A percentile compares a stretch with the other conserved stretches of the same genome.
Conservation (phyloP, 805 yeast genomes). For the Lachancea thermotolerans region DNA sequence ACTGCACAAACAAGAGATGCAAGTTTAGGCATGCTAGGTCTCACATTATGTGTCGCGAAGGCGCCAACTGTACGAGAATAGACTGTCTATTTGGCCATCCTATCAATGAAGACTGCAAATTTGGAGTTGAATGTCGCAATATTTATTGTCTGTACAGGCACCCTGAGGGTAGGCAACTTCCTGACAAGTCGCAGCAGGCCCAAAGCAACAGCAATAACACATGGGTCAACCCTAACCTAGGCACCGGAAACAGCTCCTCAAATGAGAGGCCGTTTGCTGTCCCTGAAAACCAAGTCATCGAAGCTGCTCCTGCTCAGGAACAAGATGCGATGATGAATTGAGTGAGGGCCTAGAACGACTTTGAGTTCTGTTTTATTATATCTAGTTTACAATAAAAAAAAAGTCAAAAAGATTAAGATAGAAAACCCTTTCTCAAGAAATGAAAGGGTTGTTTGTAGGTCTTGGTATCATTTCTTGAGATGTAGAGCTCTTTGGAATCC, state of each 20-base stretch:
- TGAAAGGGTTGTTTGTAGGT: not conserved
- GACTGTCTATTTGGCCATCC: slow-evolving; percentile 87
- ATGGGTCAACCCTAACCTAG: slow-evolving; percentile 21
- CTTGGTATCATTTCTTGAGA: not conserved
- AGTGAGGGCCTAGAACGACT: not conserved
- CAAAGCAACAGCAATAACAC: slow-evolving; percentile 24
- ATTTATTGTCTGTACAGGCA: slow-evolving; percentile 66
- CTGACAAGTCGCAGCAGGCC: slow-evolving; percentile 31
- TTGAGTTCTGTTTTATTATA: slow-evolving; percentile 2
- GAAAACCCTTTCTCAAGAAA: not conserved
- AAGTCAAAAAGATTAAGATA: slow-evolving; percentile 14
- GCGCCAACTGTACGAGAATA: slow-evolving; percentile 65
- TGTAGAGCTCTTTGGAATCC: not conserved
- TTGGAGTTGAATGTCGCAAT: slow-evolving; percentile 69
- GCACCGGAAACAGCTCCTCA: slow-evolving; percentile 33
- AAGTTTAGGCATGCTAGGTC: slow-evolving; percentile 80
- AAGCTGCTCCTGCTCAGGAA: slow-evolving; percentile 52
- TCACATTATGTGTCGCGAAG: slow-evolving; percentile 71
- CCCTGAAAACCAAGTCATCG: slow-evolving; percentile 66
- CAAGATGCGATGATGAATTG: slow-evolving; percentile 20
- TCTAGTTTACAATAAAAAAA: slow-evolving; percentile 5
- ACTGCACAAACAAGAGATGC: slow-evolving; percentile 74
- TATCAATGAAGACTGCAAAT: slow-evolving; percentile 69
- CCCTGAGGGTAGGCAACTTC: slow-evolving; percentile 62
- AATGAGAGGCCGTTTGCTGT: slow-evolving; percentile 69